Evolutionary conservation across 164 flowering plant species (phyloP), one percentile per base, ranked within the genome.

Genomic region (Protea cynaroides): DNA sequence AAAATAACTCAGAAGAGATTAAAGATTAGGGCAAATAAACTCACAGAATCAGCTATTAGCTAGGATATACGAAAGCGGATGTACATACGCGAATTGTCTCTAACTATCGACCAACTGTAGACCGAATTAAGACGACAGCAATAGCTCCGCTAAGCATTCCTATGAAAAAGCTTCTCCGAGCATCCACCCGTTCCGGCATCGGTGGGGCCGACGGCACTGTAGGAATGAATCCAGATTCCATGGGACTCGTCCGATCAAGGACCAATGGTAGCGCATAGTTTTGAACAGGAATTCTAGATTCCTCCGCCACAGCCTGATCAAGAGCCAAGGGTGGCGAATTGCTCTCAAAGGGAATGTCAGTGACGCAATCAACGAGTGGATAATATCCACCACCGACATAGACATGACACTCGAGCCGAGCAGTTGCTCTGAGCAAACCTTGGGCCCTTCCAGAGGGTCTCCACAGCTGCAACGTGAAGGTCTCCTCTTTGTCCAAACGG

Each of bases 381-480:
- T 17, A 6, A 62, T 44, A 49, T 47, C 47, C 11, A 49, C 52
- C 52, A 13, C 49, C 49, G 17, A 15, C 49, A 2, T 15, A 1
- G 8, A 25, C 11, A 43, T 57, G 22, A 34, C 40, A 58, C 25
- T 65, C 62, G 15, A 58, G 34, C 25, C 62, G 18, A 62, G 52
- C 61, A 1, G 66, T 34, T 4, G 62, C 51, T 58, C 62, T 56
- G 8, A 69, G 23, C 62, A 69, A 56, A 23, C 71, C 71, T 4
- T 69, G 24, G 4, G 71, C 66, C 12, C 66, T 43, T 34, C 71
- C 71, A 0, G 71, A 69, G 1, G 71, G 71, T 63, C 71, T 62
- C 71, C 71, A 69, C 3, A 62, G 19, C 51, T 69, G 71, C 57
- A 69, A 69, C 47, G 66, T 57, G 58, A 69, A 69, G 1, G 47